These are phyloP conservation scores for Cucurbitaria berberidis DNA, from an alignment of 2,329 filamentous ascomycete genomes.

Conservation along the genomic window DNA sequence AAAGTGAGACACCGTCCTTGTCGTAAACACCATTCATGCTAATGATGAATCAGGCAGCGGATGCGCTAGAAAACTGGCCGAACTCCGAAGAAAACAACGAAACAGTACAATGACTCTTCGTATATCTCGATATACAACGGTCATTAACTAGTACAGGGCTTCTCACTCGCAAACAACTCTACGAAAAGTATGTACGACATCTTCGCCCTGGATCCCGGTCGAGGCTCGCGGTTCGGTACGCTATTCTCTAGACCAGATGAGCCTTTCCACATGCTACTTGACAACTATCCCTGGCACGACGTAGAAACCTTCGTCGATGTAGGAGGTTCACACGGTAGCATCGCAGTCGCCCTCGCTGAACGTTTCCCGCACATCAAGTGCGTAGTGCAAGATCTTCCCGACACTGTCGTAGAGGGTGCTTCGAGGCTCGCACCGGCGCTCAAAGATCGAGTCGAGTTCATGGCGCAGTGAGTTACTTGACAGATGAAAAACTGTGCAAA, in stretches of 20 bases:
- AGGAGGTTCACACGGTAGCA: slow-evolving; percentile 17
- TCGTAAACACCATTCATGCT: background rate
- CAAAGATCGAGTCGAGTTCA: slow-evolving; percentile 9
- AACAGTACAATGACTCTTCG: background rate
- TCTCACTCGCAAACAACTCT: slow-evolving; percentile 13
- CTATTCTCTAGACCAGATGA: slow-evolving; percentile 8
- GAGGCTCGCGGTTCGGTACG: slow-evolving; percentile 10
- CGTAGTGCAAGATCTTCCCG: slow-evolving; percentile 20
- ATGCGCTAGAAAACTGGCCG: slow-evolving; percentile 21
- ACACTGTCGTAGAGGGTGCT: slow-evolving; percentile 4
- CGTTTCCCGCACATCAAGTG: slow-evolving; percentile 15
- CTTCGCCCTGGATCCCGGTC: slow-evolving; percentile 1
- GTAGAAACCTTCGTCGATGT: slow-evolving; percentile 17
- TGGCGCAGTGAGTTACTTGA: slow-evolving; percentile 18
- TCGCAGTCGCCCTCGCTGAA: slow-evolving; percentile 13
- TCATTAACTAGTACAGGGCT: slow-evolving; percentile 9
- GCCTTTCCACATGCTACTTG: slow-evolving; percentile 3
- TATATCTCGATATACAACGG: background rate
- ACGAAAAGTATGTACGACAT: slow-evolving; percentile 12
- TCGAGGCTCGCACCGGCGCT: slow-evolving; percentile 1
- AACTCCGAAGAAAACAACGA: slow-evolving; percentile 17
- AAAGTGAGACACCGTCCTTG: slow-evolving; percentile 7
- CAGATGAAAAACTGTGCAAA: no score
- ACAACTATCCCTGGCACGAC: slow-evolving; percentile 11
- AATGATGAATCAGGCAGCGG: slow-evolving; percentile 9